Evolutionary conservation across 2,329 filamentous ascomycete species (phyloP).

Genomic region (Plenodomus biglobosus): DNA sequence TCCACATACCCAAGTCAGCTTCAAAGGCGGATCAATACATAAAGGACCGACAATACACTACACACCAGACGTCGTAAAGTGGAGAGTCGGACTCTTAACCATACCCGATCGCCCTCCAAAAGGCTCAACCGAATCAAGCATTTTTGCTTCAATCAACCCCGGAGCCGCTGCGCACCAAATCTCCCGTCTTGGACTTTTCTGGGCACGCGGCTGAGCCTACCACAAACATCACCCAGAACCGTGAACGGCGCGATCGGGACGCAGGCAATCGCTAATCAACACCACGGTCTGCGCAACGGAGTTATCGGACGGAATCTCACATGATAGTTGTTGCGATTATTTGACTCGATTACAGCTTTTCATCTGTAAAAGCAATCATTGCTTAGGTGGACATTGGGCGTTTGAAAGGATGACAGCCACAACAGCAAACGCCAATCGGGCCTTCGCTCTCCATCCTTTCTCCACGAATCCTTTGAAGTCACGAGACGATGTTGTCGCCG

Average conservation of each 20-base stretch:
- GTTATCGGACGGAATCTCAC: conserved; percentile 1
- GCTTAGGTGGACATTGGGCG: background rate
- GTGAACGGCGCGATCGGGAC: background rate
- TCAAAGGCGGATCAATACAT: background rate
- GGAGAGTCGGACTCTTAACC: background rate
- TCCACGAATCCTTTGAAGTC: conserved; percentile 47
- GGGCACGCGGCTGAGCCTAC: conserved; percentile 7
- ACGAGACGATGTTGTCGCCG: conserved; percentile 47
- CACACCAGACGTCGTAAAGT: background rate
- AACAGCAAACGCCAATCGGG: conserved; percentile 45
- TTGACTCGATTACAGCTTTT: background rate
- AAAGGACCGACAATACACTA: background rate
- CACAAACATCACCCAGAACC: conserved; percentile 1
- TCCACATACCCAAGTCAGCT: background rate
- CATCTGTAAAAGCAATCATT: conserved; percentile 5
- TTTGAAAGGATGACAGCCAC: conserved; percentile 30
- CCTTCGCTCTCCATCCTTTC: conserved; percentile 47
- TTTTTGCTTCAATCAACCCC: conserved; percentile 1
- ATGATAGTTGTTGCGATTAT: background rate
- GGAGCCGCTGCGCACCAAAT: conserved; percentile 6
- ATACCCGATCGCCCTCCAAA: background rate
- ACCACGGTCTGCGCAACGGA: background rate
- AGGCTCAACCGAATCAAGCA: conserved; percentile 6
- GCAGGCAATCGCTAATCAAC: background rate
- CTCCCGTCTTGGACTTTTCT: conserved; percentile 12